Base-by-base conservation (phyloP, 2,329 filamentous ascomycete genomes). In the Fusarium pseudoanthophilum region DNA sequence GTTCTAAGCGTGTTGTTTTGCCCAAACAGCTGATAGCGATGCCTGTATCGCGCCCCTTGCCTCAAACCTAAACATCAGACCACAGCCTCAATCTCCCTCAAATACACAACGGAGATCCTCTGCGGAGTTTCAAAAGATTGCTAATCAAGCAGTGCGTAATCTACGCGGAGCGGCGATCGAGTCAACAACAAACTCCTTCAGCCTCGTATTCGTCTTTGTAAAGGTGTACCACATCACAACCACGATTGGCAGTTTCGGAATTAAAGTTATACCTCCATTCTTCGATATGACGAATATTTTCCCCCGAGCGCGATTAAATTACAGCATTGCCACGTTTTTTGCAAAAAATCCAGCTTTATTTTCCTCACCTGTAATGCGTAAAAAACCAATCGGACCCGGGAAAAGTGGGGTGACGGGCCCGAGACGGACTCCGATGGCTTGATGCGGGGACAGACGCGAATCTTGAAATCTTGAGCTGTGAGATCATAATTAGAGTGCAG, bases 381-480 rank as follows among this genome's bases (percentile, higher is more conserved):
- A 34, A 24, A 51, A 36, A 7, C 15, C 4, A 49, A 26, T 43
- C 42, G 53, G 64, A 36, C 13, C 28, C 66, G 59, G 67, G 39
- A 66, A 60, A 21, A 45, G 52, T 56, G 67, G 67, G 3, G 32
- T 9, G 6, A 48, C 67, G 67, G 67, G 18, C 24, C 57, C 53
- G 37, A 65, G 28, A 45, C 42, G 45, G 67, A 70, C 60, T 16
- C 67, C 67, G 67, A 65, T 36, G 20, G 6, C 14, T 18, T 39
- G 26, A 42, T 39, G 62, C 10, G 34, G 62, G 53, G 36, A 21
- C 30, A 59, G 26, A 18, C 16, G 26, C 5, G 5, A 39, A 42
- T 26, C 24, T 36, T 30, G 15, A 7, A 30, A 24, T 26, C 6
- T 45, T 40, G 15, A 13, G 46, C n/a, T 28, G n/a, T n/a, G 26